These are phyloP conservation scores for Scutellaria barbata DNA, from an alignment of 257 asterid genomes.

Conservation along the genomic window DNA sequence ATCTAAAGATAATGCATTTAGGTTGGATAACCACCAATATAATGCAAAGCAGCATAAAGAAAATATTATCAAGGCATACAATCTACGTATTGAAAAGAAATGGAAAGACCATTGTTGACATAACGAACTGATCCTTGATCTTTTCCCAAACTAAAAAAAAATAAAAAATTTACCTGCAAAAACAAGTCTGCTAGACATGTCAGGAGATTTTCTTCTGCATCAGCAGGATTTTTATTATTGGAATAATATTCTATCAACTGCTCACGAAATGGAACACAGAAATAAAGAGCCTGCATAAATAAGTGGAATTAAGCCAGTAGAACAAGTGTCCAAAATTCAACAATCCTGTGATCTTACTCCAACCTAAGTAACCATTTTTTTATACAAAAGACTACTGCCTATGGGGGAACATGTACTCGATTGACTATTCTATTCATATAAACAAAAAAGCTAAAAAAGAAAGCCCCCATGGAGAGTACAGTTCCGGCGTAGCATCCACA, in stretches of 20 bases:
- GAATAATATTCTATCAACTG: slow-evolving; percentile 85
- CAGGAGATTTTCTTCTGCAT: slow-evolving; percentile 85
- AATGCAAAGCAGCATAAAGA: neutral
- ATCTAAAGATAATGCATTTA: neutral
- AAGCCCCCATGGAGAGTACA: neutral
- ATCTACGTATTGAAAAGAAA: neutral
- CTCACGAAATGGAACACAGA: slow-evolving; percentile 93
- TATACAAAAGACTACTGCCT: neutral
- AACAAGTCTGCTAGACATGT: slow-evolving; percentile 91
- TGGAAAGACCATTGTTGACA: neutral
- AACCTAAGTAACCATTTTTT: slow-evolving; percentile 17
- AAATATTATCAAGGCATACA: slow-evolving; percentile 24
- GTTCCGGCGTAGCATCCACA: neutral
- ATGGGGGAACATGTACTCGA: neutral
- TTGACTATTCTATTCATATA: neutral
- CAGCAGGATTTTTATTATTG: slow-evolving; percentile 67
- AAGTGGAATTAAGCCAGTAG: slow-evolving; percentile 5
- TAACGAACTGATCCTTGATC: slow-evolving; percentile 1
- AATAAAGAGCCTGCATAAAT: slow-evolving; percentile 85
- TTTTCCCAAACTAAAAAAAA: slow-evolving; percentile 23
- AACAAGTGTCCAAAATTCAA: slow-evolving; percentile 12
- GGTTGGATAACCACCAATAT: slow-evolving; percentile 8
- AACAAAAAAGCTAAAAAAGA: slow-evolving; percentile 4
- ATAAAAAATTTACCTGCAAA: slow-evolving; percentile 61
- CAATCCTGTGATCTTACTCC: slow-evolving; percentile 3